Evolutionary conservation across 2,329 filamentous ascomycete genomes (phyloP), one percentile per base, ranked within the genome.

Genomic region (Ciborinia camelliae): DNA sequence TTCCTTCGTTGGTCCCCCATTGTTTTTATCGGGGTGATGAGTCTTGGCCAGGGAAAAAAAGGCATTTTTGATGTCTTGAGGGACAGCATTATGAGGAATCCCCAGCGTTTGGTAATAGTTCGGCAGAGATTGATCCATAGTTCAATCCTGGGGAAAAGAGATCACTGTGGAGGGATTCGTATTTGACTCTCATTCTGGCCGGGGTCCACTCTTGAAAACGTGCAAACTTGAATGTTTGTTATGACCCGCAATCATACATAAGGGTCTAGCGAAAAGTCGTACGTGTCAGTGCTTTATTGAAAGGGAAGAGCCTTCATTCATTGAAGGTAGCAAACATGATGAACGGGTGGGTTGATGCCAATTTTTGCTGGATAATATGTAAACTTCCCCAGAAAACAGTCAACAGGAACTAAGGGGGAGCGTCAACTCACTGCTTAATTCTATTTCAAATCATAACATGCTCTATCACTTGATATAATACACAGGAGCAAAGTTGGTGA

Each of bases 41-140:
- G 43, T 47, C 45, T 58, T 63, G 6, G 61, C 61, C 14, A 63
- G 26, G 20, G 28, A 10, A 4, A 63, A 63, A 52, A 63, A 63
- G 2, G 61, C 61, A 14, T 39, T 37, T n/a, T 58, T 63, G n/a
- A 63, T 47, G 7, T 63, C 61, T n/a, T 45, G 37, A n/a, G 30
- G 7, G 15, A 26, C 32, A 23, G 61, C 61, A 48, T 63, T 18
- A 1, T 23, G n/a, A 37, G 32, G 14, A 37, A 63, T n/a, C 15
- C 52, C 39, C 7, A 63, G 43, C 7, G 18, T 32, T 30, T 30
- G 28, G 37, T 63, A 63, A 18, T 63, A 41, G 3, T 63, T 41
- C 20, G 32, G 48, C 35, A 41, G 28, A 18, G 18, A 52, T 39
- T 52, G 47, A 54, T 53, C 23, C 59, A 62, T 62, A 15, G 14